Base-by-base conservation (phyloP, 2,329 filamentous ascomycete species). In the Pseudogymnoascus sp. region DNA sequence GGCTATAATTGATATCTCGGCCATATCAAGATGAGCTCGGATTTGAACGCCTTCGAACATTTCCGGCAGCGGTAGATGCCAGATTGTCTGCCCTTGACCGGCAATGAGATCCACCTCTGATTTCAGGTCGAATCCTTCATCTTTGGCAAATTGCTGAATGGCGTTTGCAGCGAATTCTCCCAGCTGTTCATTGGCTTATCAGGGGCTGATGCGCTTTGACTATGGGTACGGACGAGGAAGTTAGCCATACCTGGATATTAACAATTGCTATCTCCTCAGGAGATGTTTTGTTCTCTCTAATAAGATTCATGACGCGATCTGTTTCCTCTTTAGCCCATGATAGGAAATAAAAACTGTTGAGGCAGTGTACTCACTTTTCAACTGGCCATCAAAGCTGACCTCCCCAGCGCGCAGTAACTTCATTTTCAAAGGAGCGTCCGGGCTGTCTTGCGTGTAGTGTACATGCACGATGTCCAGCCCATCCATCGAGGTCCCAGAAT, bases 401-500 rank as follows among this genome's bases (percentile, higher is more conserved):
- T 64, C 33, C 63, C 62, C 54, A 67, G 61, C n/a, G 66, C 57
- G 54, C 68, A 62, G 62, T 63, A 66, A 44, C 64, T 63, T 13
- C 35, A 36, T 36, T n/a, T 36, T 36, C 31, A 68, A 62, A 15
- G 65, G 66, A 24, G 67, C 63, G 11, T 58, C 47, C 13, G 67
- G 67, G 39, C 59, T 62, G n/a, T 68, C 66, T 62, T 71, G 69
- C 3, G 66, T 68, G 62, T 66, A 70, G 47, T 69, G 68, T 39
- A 69, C 62, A 50, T 64, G 64, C 5, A 63, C 66, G 37, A 68
- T 61, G 58, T 71, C 68, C 26, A 70, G 36, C 66, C 35, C 69
- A 58, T 70, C 69, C 69, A 70, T 70, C 11, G 67, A 68, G 13
- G 69, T 70, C 31, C 69, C 68, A 11, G 63, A 44, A 66, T 69